Conservation (phyloP, 371 early-diverging fungal species). For the Saksenaea vasiformis region DNA sequence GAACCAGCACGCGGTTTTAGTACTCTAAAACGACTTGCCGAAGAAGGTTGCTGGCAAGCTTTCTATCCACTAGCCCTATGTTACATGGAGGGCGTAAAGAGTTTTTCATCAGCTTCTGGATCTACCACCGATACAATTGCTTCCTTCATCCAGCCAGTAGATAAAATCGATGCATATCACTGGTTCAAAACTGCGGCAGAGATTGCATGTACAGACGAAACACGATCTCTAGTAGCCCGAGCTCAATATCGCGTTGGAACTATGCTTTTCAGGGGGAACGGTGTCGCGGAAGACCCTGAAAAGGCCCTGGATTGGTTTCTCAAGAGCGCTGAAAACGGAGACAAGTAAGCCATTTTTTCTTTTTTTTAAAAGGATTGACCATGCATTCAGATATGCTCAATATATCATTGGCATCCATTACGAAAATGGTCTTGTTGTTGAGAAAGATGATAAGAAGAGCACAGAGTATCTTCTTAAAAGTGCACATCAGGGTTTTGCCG, state of each 20-base stretch:
- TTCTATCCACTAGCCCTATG: constrained; percentile 27
- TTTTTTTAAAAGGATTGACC: no score
- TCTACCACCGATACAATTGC: background rate
- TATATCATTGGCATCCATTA: constrained; percentile 47
- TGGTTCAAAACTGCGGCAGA: constrained; percentile 24
- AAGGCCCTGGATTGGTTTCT: constrained; percentile 33
- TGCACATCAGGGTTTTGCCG: constrained; percentile 43
- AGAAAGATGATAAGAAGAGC: constrained; percentile 31
- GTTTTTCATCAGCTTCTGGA: background rate
- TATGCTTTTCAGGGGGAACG: constrained; percentile 45
- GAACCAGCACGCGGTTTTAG: constrained; percentile 19
- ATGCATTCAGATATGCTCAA: constrained; percentile 49
- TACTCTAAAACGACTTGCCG: constrained; percentile 16
- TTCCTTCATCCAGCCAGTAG: constrained; percentile 1
- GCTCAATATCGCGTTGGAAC: constrained; percentile 44
- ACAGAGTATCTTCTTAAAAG: constrained; percentile 34
- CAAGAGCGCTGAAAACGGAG: constrained; percentile 37
- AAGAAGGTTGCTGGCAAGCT: constrained; percentile 17
- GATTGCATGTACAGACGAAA: background rate
- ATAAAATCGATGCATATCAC: constrained; percentile 12
- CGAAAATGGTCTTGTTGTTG: constrained; percentile 42
- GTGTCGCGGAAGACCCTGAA: constrained; percentile 32
- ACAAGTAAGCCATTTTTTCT: constrained; percentile 33
- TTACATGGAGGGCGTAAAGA: constrained; percentile 16
- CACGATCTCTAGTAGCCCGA: background rate